Evolutionary conservation across 148 eudicot genomes (phyloP).

Genomic region (Limonium bicolor): DNA sequence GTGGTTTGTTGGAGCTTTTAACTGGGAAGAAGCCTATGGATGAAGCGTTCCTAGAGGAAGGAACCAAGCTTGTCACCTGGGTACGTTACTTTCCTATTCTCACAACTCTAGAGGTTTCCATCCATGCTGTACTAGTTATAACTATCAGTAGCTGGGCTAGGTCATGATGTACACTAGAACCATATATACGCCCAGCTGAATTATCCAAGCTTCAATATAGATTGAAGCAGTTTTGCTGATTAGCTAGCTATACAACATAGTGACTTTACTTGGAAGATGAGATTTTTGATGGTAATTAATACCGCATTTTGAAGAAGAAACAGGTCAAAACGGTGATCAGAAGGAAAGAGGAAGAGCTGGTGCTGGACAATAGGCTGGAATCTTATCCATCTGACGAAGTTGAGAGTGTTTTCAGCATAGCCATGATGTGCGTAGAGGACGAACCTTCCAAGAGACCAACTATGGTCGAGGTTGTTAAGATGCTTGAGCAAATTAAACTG

Average conservation of each 20-base stretch:
- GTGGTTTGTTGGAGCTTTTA: constrained; percentile 79
- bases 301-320: constrained; percentile 6
- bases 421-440: constrained; percentile 66
- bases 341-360: constrained; percentile 58
- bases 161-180: too few relatives aligned
- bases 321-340: constrained; percentile 76
- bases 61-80: constrained; percentile 90
- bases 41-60: constrained; percentile 74
- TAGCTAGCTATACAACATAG: not conserved
- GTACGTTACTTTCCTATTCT: constrained; percentile 14
- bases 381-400: constrained; percentile 35
- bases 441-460: constrained; percentile 61
- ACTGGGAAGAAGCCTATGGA: constrained; percentile 87
- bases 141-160: too few relatives aligned
- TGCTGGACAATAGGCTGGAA: constrained; percentile 49
- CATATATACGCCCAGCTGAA: too few relatives aligned
- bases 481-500: constrained; percentile 76
- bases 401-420: constrained; percentile 37
- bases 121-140: not conserved
- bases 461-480: constrained; percentile 58
- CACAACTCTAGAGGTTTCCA: not conserved
- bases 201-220: too few relatives aligned
- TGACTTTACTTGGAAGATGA: not conserved
- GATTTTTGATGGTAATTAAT: not conserved
- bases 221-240: not conserved